Evolutionary conservation across 1,284 basidiomycete species (phyloP), one percentile per base, ranked within the genome.

Genomic region (Naganishia sp.): DNA sequence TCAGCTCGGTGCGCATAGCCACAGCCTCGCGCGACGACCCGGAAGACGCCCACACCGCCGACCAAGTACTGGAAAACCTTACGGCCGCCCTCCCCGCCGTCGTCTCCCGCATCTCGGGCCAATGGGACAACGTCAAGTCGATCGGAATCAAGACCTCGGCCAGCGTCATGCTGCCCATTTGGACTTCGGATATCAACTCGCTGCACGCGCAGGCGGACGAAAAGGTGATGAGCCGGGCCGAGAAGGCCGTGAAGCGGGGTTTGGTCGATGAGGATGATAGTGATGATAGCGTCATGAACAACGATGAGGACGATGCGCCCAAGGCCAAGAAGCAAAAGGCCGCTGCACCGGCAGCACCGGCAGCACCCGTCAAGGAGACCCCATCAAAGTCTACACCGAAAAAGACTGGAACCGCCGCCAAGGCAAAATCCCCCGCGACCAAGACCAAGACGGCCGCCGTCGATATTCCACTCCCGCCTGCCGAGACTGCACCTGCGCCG

Each of bases 61-160:
- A 75, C 25, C 87, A 97, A 74, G 84, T 94, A 9, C 78, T 90
- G 44, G 87, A 86, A 13, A 98, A 99, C 81, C 81, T 98, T 28
- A 81, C 87, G 72, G 83, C 84, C 9, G 89, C 90, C 1, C 81
- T 98, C 1, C 94, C 95, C 2, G 84, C 84, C n/a, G 82, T 95
- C 66, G 84, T 88, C 44, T 72, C 75, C 53, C 83, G 84, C 60
- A 85, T 97, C 70, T 48, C 59, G 18, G 57, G 59, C 16, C 59
- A 44, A 48, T 97, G 94, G 94, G 87, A 90, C 65, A 97, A 97
- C 76, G 83, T 99, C 55, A 92, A 96, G 74, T 88, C 86, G 68
- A 79, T 99, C 33, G 86, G 94, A 71, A 87, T 99, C 82, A 99
- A 99, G 82, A 96, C 93, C 3, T 90, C 87, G 70, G 86, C 85